These are phyloP conservation scores for Jatropha podagrica DNA, from an alignment of 441 rosid genomes.

Conservation along the genomic window DNA sequence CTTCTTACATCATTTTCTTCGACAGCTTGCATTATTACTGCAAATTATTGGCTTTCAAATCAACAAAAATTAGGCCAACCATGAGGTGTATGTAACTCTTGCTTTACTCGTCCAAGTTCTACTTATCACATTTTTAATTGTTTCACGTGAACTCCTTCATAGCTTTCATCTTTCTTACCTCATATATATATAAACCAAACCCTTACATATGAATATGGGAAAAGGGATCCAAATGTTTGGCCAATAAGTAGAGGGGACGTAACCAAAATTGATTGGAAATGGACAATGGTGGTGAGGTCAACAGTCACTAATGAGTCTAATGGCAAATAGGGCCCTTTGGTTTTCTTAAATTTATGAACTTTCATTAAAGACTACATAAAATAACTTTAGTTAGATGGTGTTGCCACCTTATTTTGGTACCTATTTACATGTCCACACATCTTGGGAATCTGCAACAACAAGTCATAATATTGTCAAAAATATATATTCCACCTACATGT, in stretches of 20 bases:
- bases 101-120: slow-evolving; percentile 1
- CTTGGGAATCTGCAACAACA: slow-evolving; percentile 41
- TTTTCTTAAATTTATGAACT: slow-evolving; percentile 20
- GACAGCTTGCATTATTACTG: slow-evolving; percentile 15
- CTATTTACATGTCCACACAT: slow-evolving; percentile 24
- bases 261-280: slow-evolving; percentile 29
- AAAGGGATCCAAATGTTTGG: slow-evolving; percentile 5
- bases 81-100: slow-evolving; percentile 15
- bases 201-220: neutral
- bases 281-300: slow-evolving; percentile 41
- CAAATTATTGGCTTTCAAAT: slow-evolving; percentile 19
- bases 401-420: slow-evolving; percentile 37
- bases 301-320: slow-evolving; percentile 25
- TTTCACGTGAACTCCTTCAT: too few relatives aligned
- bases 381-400: slow-evolving; percentile 24
- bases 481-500: slow-evolving; percentile 29
- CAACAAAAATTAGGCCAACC: slow-evolving; percentile 11
- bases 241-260: slow-evolving; percentile 27
- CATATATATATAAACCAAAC: neutral
- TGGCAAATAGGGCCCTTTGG: slow-evolving; percentile 23
- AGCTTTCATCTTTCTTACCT: too few relatives aligned
- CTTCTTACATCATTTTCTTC: slow-evolving; percentile 24
- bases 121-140: neutral
- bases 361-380: neutral
- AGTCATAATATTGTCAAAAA: slow-evolving; percentile 29